Conservation (phyloP, 2,329 filamentous ascomycete species). For the Madurella mycetomatis region DNA sequence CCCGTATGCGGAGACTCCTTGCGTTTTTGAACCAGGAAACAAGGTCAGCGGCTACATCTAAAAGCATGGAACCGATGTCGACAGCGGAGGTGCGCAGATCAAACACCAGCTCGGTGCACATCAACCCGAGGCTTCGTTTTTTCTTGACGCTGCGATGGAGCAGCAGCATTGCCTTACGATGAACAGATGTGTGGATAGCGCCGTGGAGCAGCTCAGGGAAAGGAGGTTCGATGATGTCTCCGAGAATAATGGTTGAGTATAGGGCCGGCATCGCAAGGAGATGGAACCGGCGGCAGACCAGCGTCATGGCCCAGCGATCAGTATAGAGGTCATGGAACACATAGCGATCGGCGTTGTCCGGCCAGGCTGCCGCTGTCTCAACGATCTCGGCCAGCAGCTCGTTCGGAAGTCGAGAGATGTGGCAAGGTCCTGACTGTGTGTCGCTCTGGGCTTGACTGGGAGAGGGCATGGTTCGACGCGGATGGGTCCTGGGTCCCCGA, state of each 20-base stretch:
- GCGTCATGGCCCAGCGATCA: neutral
- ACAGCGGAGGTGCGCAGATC: neutral
- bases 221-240: neutral
- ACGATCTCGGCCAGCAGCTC: slow-evolving; percentile 2
- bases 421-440: neutral
- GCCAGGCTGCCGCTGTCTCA: neutral
- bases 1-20: neutral
- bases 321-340: neutral
- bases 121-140: neutral
- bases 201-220: too few species aligned
- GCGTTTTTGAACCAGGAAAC: neutral
- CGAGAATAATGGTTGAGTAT: neutral
- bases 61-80: neutral
- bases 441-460: too few species aligned
- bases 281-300: slow-evolving; percentile 6
- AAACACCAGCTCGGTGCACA: neutral
- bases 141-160: neutral
- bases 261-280: neutral
- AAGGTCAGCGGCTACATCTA: neutral
- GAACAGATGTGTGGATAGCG: neutral
- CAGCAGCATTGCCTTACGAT: neutral
- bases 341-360: neutral
- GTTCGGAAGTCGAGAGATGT: neutral
- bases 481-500: too few species aligned
- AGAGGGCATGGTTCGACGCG: too few species aligned